These are phyloP conservation scores for Euclidium syriacum DNA, from an alignment of 345 rosid species.

Conservation along the genomic window DNA sequence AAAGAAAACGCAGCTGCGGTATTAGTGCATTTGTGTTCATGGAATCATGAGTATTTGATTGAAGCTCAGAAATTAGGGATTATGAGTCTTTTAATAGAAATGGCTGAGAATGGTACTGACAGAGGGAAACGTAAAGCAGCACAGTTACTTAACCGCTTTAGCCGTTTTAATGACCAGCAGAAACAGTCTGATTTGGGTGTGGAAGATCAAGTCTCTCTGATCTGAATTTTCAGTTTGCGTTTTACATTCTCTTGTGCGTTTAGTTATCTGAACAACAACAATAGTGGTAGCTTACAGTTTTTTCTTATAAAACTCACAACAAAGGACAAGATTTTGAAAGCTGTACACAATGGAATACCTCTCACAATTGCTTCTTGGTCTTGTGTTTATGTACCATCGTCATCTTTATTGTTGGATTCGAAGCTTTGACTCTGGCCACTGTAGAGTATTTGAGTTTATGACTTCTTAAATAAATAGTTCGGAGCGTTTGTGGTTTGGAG, in stretches of 20 bases:
- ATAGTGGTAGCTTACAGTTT: background rate
- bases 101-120: conserved; percentile 84
- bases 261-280: background rate
- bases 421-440: too few species aligned
- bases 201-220: conserved; percentile 16
- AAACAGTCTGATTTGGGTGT: conserved; percentile 31
- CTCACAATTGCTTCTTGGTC: background rate
- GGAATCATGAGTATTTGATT: conserved; percentile 52
- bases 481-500: too few species aligned
- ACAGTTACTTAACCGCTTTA: conserved; percentile 71
- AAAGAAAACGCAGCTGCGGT: conserved; percentile 75
- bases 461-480: too few species aligned
- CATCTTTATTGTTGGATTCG: too few species aligned
- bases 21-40: conserved; percentile 68
- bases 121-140: conserved; percentile 91
- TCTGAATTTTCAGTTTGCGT: conserved; percentile 5
- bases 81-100: conserved; percentile 53
- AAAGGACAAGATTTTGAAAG: background rate
- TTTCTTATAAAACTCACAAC: background rate
- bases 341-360: background rate
- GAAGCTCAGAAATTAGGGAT: conserved; percentile 76
- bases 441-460: too few species aligned
- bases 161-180: conserved; percentile 58
- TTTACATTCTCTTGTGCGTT: background rate
- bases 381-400: too few species aligned